A percentile compares a stretch with the other conserved stretches of the same genome.
These are phyloP conservation scores for Phyllostachys edulis DNA, from an alignment of 176 grass and related monocot genomes.

Conservation along the genomic window DNA sequence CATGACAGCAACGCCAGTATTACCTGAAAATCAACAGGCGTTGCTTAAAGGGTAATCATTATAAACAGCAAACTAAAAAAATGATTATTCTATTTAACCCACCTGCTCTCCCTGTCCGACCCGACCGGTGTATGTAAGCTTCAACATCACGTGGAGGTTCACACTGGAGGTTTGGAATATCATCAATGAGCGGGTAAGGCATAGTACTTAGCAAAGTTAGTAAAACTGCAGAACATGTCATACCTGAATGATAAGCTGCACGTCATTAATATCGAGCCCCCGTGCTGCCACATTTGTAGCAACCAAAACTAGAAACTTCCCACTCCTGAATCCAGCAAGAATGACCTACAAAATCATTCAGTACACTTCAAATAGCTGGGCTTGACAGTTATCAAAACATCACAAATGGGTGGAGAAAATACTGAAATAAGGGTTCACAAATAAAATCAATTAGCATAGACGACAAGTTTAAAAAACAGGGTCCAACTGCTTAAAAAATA, in stretches of 20 bases:
- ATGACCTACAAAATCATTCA: constrained; percentile 63
- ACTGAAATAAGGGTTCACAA: not conserved
- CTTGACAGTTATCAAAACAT: not conserved
- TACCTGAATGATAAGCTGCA: constrained; percentile 99
- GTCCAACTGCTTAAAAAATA: not conserved
- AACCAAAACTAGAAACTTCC: constrained; percentile 88
- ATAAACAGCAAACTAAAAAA: not conserved
- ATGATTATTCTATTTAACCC: not conserved
- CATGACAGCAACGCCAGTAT: constrained; percentile 83
- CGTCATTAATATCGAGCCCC: constrained; percentile 91
- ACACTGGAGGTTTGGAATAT: constrained; percentile 55
- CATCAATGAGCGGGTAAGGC: not conserved
- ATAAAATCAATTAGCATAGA: not conserved
- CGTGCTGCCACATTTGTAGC: constrained; percentile 97
- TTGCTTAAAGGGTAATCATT: not conserved
- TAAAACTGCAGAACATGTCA: not conserved
- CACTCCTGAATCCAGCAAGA: constrained; percentile 85
- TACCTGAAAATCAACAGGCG: constrained; percentile 57
- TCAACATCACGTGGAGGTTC: constrained; percentile 97
- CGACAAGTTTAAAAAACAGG: not conserved
- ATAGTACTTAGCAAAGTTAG: not conserved
- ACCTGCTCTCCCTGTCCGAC: constrained; percentile 96
- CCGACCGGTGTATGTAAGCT: constrained; percentile 96
- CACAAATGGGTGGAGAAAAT: not conserved
- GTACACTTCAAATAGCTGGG: not conserved